Percentiles rank a stretch among this genome's conserved stretches.
phyloP scores from a whole-genome alignment of 441 rosid species.

The Euphorbia celastroides region DNA sequence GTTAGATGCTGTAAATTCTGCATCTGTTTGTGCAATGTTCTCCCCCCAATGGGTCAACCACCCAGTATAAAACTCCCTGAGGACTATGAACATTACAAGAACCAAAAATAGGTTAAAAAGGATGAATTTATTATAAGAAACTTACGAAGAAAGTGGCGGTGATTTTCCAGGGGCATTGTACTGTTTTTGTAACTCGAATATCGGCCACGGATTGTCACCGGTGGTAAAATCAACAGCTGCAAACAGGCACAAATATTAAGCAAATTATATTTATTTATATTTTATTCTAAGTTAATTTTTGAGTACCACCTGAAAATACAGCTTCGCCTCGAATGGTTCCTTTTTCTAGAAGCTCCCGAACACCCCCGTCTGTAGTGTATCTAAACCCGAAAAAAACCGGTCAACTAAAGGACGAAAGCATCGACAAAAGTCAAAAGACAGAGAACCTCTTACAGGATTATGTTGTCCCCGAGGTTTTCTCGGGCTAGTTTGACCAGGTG shows the following conservation, averaged over 20 bases:
- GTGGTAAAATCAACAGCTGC: constrained; percentile 92
- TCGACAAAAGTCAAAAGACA: constrained; percentile 10
- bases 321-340: constrained; percentile 63
- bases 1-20: constrained; percentile 58
- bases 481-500: constrained; percentile 61
- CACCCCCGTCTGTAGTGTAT: constrained; percentile 94
- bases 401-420: constrained; percentile 12
- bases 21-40: constrained; percentile 60
- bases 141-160: constrained; percentile 90
- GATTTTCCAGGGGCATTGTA: constrained; percentile 93
- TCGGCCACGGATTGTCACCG: constrained; percentile 81
- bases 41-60: constrained; percentile 99
- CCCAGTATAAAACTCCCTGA: constrained; percentile 94
- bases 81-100: constrained; percentile 20
- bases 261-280: not conserved
- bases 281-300: not conserved
- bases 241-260: constrained; percentile 9
- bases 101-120: constrained; percentile 4
- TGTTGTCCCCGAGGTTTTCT: constrained; percentile 51
- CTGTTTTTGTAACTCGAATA: constrained; percentile 75
- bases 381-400: constrained; percentile 32
- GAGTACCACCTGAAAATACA: constrained; percentile 68
- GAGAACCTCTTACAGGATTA: constrained; percentile 58
- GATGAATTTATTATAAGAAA: constrained; percentile 10
- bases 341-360: constrained; percentile 60